Evolutionary conservation across 352 stramenopile genomes (phyloP).

Genomic region (Elongisporangium senticosum): DNA sequence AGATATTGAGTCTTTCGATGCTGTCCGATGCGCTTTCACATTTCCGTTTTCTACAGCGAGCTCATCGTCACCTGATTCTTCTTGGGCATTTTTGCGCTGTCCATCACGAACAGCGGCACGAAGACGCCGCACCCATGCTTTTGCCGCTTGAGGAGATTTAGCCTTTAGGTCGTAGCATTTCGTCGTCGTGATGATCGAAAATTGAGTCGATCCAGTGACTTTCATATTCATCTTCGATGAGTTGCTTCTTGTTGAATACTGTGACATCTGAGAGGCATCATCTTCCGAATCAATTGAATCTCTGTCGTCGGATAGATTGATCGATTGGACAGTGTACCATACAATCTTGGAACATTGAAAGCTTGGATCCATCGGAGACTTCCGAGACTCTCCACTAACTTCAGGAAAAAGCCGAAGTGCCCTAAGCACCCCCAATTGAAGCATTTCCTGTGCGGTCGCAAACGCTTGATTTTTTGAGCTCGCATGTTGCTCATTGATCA

Average conservation of each 20-base stretch:
- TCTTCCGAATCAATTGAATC: slow-evolving; percentile 70
- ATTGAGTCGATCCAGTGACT: slow-evolving; percentile 59
- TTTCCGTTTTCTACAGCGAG: background rate
- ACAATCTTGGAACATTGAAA: slow-evolving; percentile 77
- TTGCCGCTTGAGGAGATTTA: slow-evolving; percentile 65
- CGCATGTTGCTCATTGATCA: slow-evolving; percentile 51
- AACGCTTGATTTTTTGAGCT: slow-evolving; percentile 61
- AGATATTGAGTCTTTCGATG: background rate
- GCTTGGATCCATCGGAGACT: slow-evolving; percentile 17
- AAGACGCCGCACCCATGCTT: slow-evolving; percentile 61
- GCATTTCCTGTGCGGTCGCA: slow-evolving; percentile 67
- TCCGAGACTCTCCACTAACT: slow-evolving; percentile 9
- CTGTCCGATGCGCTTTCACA: background rate
- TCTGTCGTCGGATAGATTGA: slow-evolving; percentile 64
- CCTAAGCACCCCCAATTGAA: slow-evolving; percentile 65
- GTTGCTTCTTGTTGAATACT: slow-evolving; percentile 3
- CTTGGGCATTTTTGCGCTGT: slow-evolving; percentile 9
- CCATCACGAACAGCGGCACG: slow-evolving; percentile 51
- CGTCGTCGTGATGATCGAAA: slow-evolving; percentile 81
- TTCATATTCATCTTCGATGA: slow-evolving; percentile 16
- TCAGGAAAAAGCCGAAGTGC: slow-evolving; percentile 18
- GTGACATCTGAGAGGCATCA: slow-evolving; percentile 21
- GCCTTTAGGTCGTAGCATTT: slow-evolving; percentile 86
- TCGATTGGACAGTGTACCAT: slow-evolving; percentile 79
- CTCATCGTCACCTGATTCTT: slow-evolving; percentile 1